Percentiles rank a stretch among this genome's conserved stretches.
Conservation (phyloP, 2,329 filamentous ascomycete genomes). For the Penicillium hesseltinei region DNA sequence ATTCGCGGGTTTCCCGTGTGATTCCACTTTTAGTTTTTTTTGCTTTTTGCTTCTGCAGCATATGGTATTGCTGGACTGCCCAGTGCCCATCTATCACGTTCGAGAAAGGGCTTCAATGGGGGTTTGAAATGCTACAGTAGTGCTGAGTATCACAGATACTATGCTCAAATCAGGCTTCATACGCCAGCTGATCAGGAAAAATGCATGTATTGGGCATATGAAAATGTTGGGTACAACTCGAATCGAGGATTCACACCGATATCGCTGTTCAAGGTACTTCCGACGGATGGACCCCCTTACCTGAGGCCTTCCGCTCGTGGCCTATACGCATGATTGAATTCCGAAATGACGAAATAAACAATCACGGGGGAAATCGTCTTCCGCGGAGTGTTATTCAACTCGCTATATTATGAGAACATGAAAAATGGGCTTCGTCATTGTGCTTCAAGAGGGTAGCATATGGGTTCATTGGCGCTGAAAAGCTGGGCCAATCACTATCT, state of each 20-base stretch:
- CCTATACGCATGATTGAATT: not conserved
- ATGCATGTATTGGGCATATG: not conserved
- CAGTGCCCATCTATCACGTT: not conserved
- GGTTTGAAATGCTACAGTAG: conserved; percentile 2
- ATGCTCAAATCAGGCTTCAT: not conserved
- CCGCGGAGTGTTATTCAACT: not conserved
- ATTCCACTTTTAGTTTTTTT: not conserved
- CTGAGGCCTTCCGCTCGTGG: not conserved
- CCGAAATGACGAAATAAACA: not conserved
- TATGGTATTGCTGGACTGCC: not conserved
- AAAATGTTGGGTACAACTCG: not conserved
- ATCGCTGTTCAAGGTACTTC: not conserved
- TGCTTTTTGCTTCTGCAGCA: not conserved
- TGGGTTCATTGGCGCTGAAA: not conserved
- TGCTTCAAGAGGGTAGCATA: not conserved
- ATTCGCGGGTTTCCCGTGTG: not conserved
- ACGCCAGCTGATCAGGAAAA: not conserved
- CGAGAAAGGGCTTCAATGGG: not conserved
- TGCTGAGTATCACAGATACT: not conserved
- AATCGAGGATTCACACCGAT: not conserved
- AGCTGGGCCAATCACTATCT: not conserved
- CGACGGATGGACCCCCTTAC: not conserved
- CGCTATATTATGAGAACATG: not conserved
- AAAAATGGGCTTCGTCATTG: not conserved
- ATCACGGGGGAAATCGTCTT: not conserved